Percentiles rank a stretch among this genome's conserved stretches.
These are phyloP conservation scores for Boletus patriciae DNA, from an alignment of 768 basidiomycete genomes.

Conservation along the genomic window DNA sequence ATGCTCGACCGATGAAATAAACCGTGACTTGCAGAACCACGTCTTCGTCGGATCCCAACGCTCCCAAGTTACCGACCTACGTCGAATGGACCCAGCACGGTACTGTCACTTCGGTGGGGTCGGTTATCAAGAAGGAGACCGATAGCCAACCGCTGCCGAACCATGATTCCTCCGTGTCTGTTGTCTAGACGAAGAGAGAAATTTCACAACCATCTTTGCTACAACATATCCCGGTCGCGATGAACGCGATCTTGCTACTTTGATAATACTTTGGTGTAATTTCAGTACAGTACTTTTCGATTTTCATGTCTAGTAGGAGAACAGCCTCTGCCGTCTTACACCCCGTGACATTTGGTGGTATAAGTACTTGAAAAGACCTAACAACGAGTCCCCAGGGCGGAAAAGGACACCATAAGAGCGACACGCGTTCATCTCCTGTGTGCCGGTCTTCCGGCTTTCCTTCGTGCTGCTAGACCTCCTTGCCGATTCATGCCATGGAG, in stretches of 20 bases:
- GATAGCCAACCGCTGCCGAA: constrained; percentile 6
- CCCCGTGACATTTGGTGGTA: too few relatives aligned
- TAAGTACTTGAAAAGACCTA: background rate
- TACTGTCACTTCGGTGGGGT: constrained; percentile 6
- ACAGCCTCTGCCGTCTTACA: background rate
- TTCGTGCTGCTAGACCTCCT: constrained; percentile 55
- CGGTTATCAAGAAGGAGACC: constrained; percentile 2
- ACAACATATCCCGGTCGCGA: background rate
- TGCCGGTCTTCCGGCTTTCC: constrained; percentile 69
- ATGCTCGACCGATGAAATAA: background rate
- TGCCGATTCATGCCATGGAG: constrained; percentile 64
- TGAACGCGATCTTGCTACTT: background rate
- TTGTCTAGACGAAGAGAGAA: constrained; percentile 10
- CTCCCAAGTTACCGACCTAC: constrained; percentile 18
- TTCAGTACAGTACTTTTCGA: constrained; percentile 17
- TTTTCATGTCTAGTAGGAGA: constrained; percentile 1
- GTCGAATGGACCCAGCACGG: constrained; percentile 14
- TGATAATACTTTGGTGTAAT: background rate
- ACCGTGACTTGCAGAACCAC: constrained; percentile 6
- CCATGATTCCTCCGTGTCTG: background rate
- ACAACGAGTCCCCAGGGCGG: background rate
- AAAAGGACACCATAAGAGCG: background rate
- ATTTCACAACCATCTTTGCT: background rate
- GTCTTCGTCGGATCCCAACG: constrained; percentile 6
- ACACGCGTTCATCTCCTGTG: constrained; percentile 58